Evolutionary conservation across 2,329 filamentous ascomycete genomes (phyloP).

Genomic region (Hortaea werneckii): DNA sequence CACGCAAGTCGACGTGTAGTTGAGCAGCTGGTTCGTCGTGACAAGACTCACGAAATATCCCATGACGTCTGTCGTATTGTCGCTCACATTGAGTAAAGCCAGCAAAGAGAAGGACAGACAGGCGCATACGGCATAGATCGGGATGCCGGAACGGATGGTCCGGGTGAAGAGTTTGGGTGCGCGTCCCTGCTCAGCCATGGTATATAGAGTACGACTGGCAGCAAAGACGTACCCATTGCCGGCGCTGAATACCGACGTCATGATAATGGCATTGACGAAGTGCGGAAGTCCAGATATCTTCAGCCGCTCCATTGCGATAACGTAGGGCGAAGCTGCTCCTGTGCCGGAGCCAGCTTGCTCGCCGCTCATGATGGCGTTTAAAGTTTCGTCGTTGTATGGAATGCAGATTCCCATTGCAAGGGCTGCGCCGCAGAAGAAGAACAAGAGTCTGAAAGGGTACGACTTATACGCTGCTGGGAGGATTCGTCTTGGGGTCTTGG

Average conservation of each 20-base stretch:
- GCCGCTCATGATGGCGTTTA: slow-evolving; percentile 15
- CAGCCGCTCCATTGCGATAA: slow-evolving; percentile 27
- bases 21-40: slow-evolving; percentile 48
- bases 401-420: slow-evolving; percentile 35
- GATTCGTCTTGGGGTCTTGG: slow-evolving; percentile 34
- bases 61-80: slow-evolving; percentile 14
- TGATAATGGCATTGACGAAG: slow-evolving; percentile 15
- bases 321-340: slow-evolving; percentile 20
- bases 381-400: slow-evolving; percentile 19
- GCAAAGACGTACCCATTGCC: slow-evolving; percentile 48
- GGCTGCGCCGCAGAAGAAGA: slow-evolving; percentile 38
- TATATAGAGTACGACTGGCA: slow-evolving; percentile 43
- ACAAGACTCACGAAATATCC: slow-evolving; percentile 40
- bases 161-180: slow-evolving; percentile 45
- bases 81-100: slow-evolving; percentile 18
- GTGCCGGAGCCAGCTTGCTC: slow-evolving; percentile 13
- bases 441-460: slow-evolving; percentile 35
- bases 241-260: slow-evolving; percentile 45
- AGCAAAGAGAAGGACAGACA: slow-evolving; percentile 18
- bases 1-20: slow-evolving; percentile 48
- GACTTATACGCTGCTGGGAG: slow-evolving; percentile 41
- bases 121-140: not conserved
- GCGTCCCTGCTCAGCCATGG: slow-evolving; percentile 42
- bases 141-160: not conserved
- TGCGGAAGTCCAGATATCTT: slow-evolving; percentile 33